Percentiles rank a stretch among this genome's conserved stretches.
phyloP scores from a whole-genome alignment of 495 filamentous ascomycete genomes.

The Daldinia childiae region DNA sequence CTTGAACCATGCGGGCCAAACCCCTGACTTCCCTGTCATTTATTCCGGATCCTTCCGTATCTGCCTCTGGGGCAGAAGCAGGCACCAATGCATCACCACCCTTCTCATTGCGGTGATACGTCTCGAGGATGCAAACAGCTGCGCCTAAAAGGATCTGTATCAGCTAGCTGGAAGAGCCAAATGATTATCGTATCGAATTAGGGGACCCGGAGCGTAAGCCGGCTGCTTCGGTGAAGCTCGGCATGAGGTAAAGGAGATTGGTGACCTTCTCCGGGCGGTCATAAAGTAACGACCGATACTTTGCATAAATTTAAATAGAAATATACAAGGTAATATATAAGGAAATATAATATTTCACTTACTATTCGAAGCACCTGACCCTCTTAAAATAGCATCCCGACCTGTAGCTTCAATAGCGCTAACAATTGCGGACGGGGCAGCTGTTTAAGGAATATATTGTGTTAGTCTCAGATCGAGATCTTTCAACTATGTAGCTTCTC shows the following conservation, averaged over 20 bases:
- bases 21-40: constrained; percentile 68
- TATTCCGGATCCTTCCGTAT: constrained; percentile 59
- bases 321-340: constrained; percentile 8
- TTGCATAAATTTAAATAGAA: constrained; percentile 17
- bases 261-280: constrained; percentile 13
- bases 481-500: neutral
- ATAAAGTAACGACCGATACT: constrained; percentile 23
- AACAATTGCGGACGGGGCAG: constrained; percentile 88
- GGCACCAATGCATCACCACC: constrained; percentile 45
- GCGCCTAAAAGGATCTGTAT: constrained; percentile 66
- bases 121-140: constrained; percentile 96
- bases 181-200: constrained; percentile 3
- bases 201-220: constrained; percentile 2
- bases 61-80: constrained; percentile 42
- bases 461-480: constrained; percentile 9
- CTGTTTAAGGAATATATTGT: constrained; percentile 49
- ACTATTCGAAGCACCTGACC: constrained; percentile 86
- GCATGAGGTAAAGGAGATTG: constrained; percentile 10
- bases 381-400: constrained; percentile 91
- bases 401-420: constrained; percentile 88
- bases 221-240: constrained; percentile 10
- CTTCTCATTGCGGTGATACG: constrained; percentile 63
- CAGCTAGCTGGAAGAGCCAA: constrained; percentile 19
- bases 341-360: constrained; percentile 49
- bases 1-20: constrained; percentile 82